Conservation (phyloP, 192 early-diverging fungal genomes). For the Backusella tuberculispora region DNA sequence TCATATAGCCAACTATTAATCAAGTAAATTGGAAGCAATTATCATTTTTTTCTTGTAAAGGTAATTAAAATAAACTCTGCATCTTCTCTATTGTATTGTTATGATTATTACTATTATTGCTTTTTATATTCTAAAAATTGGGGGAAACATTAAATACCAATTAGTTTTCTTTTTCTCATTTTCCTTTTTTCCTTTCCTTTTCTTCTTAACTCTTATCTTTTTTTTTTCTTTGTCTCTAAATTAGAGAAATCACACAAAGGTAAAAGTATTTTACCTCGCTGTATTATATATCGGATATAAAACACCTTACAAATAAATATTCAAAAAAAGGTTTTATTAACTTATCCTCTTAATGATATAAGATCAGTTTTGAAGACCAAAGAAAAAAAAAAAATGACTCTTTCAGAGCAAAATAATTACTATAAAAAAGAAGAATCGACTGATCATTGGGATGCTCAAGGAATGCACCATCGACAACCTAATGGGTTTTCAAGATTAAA, state of each 20-base stretch:
- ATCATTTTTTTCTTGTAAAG: background rate
- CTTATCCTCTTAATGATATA: background rate
- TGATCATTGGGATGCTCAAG: background rate
- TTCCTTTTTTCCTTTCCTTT: background rate
- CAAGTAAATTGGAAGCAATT: background rate
- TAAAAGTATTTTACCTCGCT: background rate
- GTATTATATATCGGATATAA: background rate
- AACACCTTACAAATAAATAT: too few relatives aligned
- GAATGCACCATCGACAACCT: background rate
- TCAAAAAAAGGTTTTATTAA: too few relatives aligned
- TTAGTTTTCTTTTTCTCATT: background rate
- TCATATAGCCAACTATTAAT: background rate
- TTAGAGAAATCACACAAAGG: background rate
- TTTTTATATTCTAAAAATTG: background rate
- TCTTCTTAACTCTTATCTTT: too few relatives aligned
- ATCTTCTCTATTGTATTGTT: too few relatives aligned
- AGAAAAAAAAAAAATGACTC: background rate
- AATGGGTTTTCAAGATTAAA: slow-evolving; percentile 2
- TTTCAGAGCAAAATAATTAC: background rate
- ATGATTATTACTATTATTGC: too few relatives aligned
- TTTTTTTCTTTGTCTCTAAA: background rate
- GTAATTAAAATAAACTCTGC: background rate
- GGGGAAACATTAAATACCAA: background rate
- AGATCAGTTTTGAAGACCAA: too few relatives aligned
- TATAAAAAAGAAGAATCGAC: background rate